Evolutionary conservation across 2,329 filamentous ascomycete genomes (phyloP), one percentile per base, ranked within the genome.

Genomic region (Verticillium klebahnii): DNA sequence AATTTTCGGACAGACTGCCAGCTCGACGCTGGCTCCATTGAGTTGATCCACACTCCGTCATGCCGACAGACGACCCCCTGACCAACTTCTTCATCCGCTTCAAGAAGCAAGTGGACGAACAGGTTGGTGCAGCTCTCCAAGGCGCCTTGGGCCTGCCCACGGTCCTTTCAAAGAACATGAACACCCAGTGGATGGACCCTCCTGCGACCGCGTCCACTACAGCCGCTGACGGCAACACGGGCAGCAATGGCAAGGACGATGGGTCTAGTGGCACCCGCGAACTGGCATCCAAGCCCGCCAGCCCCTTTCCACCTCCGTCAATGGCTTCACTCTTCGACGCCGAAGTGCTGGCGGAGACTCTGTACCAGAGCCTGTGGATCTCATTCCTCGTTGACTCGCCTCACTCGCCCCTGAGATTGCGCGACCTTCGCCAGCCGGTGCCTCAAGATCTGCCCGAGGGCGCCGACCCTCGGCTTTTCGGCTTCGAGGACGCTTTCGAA

Each of bases 401-500:
- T 2, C 82, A 81, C 69, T 81, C 78, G 12, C 80, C 80, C 6
- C 68, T 76, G 17, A 74, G 72, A 40, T 78, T 85, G 19, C 74
- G 74, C 56, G 69, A 76, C 61, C 74, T 85, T 8, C 76, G 73
- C 8, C 81, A 79, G 63, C 84, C 84, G 2, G 67, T 74, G 0
- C 82, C 83, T 0, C 74, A 70, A 8, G 81, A 81, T 64, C 72
- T 77, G 1, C 75, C 78, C 9, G 63, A 70, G 4, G 72, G 73
- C 55, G 63, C 73, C 36, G 75, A 79, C 61, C 56, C 71, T 14
- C 69, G 67, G 45, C 67, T 74, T 37, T 84, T 84, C 67, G 82
- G 80, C 9, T 86, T 84, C 65, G 75, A 80, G 36, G 83, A 86
- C 65, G 83, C 84, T 56, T 85, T 86, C 64, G 83, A 86, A 67